Base-by-base conservation (phyloP, 352 stramenopile genomes). In the Pythium aphanidermatum region DNA sequence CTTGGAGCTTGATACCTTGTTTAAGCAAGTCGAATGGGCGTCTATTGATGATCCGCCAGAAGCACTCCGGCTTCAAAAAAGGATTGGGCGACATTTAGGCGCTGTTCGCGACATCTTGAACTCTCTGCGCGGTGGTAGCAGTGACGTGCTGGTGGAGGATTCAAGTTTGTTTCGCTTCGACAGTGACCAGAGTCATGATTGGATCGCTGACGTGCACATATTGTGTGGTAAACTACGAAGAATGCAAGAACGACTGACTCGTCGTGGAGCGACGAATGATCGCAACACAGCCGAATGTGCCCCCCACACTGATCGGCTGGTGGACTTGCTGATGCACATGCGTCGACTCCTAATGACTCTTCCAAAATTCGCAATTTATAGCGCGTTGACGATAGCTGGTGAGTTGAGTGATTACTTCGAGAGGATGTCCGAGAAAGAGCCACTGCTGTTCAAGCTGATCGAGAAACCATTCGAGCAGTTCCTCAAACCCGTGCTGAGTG, bases 1-100 rank as follows among this genome's bases (percentile, higher is more conserved):
- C 14, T 40, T 72, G 0, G 21, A 46, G 26, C 60, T 82, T 25
- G 37, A 52, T 17, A 75, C 51, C 31, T 66, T 84, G 16, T 67
- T 75, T 7, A 85, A 89, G 24, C 54, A 83, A 17, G 76, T 72
- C 2, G 46, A 85, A 41, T 91, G 77, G 72, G 46, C 74, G 1
- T 60, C 65, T 1, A 70, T 85, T 4, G 30, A 75, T 19, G 60
- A 77, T 47, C 63, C 57, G 9, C 23, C 43, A 1, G 36, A 50
- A 1, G 74, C 79, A 35, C 45, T 38, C 16, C 65, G 50, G 26
- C 60, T 91, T 16, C 26, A 21, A 12, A 17, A 51, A 17, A 23
- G 16, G 7, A 51, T 53, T 5, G 16, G 26, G 5, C 32, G 13
- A 11, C 40, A 62, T 19, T 11, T 56, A 4, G 8, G 21, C 9